Conservation (phyloP, 2,329 filamentous ascomycete genomes). For the Cercospora sp. region DNA sequence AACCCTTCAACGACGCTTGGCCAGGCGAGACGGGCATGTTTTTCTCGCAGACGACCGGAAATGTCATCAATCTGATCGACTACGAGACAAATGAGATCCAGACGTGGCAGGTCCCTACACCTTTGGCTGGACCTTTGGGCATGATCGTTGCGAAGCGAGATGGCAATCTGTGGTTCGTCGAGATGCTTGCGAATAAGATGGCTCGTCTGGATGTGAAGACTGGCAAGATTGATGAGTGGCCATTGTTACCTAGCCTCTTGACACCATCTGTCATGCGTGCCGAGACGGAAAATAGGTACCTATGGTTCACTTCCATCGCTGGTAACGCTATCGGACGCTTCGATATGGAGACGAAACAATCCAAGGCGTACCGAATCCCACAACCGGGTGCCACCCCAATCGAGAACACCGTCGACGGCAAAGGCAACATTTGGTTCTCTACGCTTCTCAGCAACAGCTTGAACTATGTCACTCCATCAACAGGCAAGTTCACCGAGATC, state of each 20-base stretch:
- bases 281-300: slow-evolving; percentile 18
- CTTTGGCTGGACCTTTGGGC: slow-evolving; percentile 25
- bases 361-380: slow-evolving; percentile 22
- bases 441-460: slow-evolving; percentile 24
- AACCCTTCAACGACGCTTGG: slow-evolving; percentile 31
- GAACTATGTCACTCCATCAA: slow-evolving; percentile 26
- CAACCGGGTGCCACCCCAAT: slow-evolving; percentile 24
- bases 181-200: slow-evolving; percentile 31
- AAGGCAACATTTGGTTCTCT: slow-evolving; percentile 29
- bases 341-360: slow-evolving; percentile 25
- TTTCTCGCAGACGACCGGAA: slow-evolving; percentile 28
- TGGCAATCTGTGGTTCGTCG: slow-evolving; percentile 28
- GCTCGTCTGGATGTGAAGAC: slow-evolving; percentile 23
- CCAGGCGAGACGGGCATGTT: slow-evolving; percentile 29
- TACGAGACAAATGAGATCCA: slow-evolving; percentile 26
- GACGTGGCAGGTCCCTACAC: slow-evolving; percentile 25
- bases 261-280: slow-evolving; percentile 29
- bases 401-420: slow-evolving; percentile 24
- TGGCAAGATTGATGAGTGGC: slow-evolving; percentile 25
- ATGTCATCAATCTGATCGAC: slow-evolving; percentile 28
- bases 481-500: slow-evolving; percentile 23
- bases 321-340: slow-evolving; percentile 28
- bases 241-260: slow-evolving; percentile 20
- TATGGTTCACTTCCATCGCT: slow-evolving; percentile 29
- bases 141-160: slow-evolving; percentile 24